Conservation (phyloP, 108 stramenopile species). For the Cylindrotheca closterium region DNA sequence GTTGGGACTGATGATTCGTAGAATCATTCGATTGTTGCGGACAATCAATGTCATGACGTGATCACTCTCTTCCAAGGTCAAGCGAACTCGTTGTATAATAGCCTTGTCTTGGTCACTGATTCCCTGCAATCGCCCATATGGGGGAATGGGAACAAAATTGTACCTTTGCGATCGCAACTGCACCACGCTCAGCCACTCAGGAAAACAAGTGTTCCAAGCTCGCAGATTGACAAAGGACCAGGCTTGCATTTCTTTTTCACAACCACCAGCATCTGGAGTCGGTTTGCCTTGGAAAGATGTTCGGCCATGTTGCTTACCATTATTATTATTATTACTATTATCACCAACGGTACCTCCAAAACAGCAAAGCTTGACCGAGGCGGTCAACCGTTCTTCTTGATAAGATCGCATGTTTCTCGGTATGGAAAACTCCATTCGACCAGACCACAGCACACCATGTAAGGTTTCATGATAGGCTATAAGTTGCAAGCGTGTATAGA, state of each 20-base stretch:
- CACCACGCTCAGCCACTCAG: neutral
- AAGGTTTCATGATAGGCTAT: too few relatives aligned
- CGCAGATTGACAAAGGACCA: neutral
- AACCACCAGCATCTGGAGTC: too few relatives aligned
- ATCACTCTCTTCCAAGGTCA: neutral
- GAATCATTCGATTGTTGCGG: neutral
- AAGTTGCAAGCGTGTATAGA: too few relatives aligned
- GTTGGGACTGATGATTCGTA: conserved; percentile 7
- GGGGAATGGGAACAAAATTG: conserved; percentile 7
- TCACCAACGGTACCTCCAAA: too few relatives aligned
- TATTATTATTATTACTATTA: too few relatives aligned
- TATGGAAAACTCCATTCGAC: too few relatives aligned
- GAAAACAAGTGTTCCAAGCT: conserved; percentile 3
- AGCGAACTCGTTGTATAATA: neutral
- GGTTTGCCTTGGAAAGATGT: too few relatives aligned
- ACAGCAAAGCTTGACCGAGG: neutral
- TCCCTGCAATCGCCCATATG: neutral
- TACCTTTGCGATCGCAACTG: conserved; percentile 2
- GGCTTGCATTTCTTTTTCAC: too few relatives aligned
- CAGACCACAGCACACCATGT: too few relatives aligned
- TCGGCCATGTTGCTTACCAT: too few relatives aligned
- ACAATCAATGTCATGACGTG: conserved; percentile 4
- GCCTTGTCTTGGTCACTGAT: neutral
- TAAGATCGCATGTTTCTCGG: too few relatives aligned
- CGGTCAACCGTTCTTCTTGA: neutral